phyloP scores from a whole-genome alignment of 805 yeast species.

The Zygosaccharomyces gambellarensis region DNA sequence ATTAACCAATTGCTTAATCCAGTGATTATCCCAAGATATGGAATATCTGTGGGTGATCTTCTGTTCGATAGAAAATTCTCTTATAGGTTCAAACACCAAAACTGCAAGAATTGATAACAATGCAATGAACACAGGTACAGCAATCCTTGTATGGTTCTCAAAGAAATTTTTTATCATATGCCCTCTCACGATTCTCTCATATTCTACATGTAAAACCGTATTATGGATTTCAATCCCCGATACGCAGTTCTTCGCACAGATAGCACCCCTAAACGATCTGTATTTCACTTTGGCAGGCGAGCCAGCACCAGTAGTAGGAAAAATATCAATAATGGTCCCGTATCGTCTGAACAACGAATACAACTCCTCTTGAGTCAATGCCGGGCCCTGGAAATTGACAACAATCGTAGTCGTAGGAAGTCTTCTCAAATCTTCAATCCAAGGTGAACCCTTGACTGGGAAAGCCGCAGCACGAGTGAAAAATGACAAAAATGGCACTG shows the following conservation, averaged over 20 bases:
- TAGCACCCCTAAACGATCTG: constrained; percentile 58
- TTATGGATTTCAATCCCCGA: constrained; percentile 68
- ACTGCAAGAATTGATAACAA: constrained; percentile 77
- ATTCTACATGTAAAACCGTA: constrained; percentile 69
- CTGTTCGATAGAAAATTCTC: constrained; percentile 71
- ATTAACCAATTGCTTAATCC: constrained; percentile 35
- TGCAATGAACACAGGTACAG: constrained; percentile 77
- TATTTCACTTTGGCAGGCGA: constrained; percentile 54
- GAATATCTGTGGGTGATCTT: constrained; percentile 62
- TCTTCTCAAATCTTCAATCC: constrained; percentile 90
- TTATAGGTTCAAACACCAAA: constrained; percentile 84
- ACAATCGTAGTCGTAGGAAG: constrained; percentile 60
- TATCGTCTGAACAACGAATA: constrained; percentile 81
- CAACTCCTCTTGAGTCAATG: constrained; percentile 70
- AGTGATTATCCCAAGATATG: constrained; percentile 42
- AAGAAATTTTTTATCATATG: constrained; percentile 55
- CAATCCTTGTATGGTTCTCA: constrained; percentile 71
- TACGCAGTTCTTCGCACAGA: constrained; percentile 84
- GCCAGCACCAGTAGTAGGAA: constrained; percentile 47
- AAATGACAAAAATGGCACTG: constrained; percentile 37
- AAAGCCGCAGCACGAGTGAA: constrained; percentile 52
- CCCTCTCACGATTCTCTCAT: constrained; percentile 50
- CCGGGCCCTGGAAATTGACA: constrained; percentile 71
- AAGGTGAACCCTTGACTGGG: constrained; percentile 86
- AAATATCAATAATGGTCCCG: constrained; percentile 74